Evolutionary conservation across 2,329 filamentous ascomycete species (phyloP), one percentile per base, ranked within the genome.

Genomic region (Mollisiaceae sp.): DNA sequence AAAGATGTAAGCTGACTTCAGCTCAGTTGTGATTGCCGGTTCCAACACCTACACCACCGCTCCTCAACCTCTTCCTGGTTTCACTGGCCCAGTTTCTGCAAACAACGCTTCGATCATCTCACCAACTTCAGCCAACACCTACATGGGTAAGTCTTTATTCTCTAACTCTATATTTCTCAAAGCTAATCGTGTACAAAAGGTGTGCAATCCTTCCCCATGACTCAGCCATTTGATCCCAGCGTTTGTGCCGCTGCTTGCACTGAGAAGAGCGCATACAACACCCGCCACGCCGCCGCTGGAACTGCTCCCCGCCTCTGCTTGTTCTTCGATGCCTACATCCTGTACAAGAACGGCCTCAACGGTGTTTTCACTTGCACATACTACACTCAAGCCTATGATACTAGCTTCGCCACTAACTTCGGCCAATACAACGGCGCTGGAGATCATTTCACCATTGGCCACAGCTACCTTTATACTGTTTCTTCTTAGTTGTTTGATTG

Each of bases 1-100:
- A 52, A 8, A 50, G 47, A 20, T 27, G n/a, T 18, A 52, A 52
- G 3, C 47, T 27, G 65, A 64, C 45, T 36, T 69, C n/a, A 75
- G 81, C 77, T 70, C 76, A 12, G 76, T 81, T 39, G 75, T 79
- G 55, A 78, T 81, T 52, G 76, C 79, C 20, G 80, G 78, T 2
- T 80, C 77, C 38, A 82, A 82, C 65, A 79, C 78, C 6, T 78
- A 79, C 67, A 73, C 73, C 63, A 74, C 59, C 9, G 11, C 63
- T 61, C 36, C 22, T 56, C 74, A 20, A 54, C 66, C 18, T 1
- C 60, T 74, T 8, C 45, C 68, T 8, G 76, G 70, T 50, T 70
- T 67, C 47, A 72, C 69, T 47, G 72, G 71, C 60, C 75, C 75
- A 9, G 65, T 70, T 22, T 71, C 69, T 59, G 70, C 77, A n/a